Percentiles rank a stretch among this genome's conserved stretches.
Evolutionary conservation across 441 rosid species (phyloP).

Genomic region (Kokia cookei): DNA sequence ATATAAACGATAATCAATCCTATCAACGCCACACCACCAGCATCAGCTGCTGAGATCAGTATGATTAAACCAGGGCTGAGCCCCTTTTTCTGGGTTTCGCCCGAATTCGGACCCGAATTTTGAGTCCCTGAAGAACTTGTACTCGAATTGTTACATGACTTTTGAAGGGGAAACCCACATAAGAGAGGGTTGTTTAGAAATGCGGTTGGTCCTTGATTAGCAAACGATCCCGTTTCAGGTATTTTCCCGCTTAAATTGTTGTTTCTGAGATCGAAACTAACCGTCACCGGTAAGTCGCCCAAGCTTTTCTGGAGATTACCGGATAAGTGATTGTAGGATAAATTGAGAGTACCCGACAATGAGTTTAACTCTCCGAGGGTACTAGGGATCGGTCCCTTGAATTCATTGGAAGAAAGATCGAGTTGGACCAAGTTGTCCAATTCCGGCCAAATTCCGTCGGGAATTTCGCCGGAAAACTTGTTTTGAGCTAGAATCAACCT

Average conservation of each 20-base stretch:
- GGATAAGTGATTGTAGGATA: conserved; percentile 71
- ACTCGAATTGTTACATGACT: conserved; percentile 41
- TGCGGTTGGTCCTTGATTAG: conserved; percentile 94
- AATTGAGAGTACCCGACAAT: conserved; percentile 63
- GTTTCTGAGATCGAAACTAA: conserved; percentile 73
- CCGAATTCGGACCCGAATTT: conserved; percentile 28
- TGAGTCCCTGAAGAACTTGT: conserved; percentile 22
- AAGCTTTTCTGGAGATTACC: conserved; percentile 71
- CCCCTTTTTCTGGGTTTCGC: conserved; percentile 26
- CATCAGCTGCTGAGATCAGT: conserved; percentile 72
- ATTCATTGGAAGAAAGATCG: conserved; percentile 71
- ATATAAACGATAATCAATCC: conserved; percentile 65
- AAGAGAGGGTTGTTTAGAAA: conserved; percentile 70
- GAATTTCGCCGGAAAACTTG: conserved; percentile 60
- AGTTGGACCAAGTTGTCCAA: conserved; percentile 63
- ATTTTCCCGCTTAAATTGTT: conserved; percentile 83
- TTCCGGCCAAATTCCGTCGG: conserved; percentile 72
- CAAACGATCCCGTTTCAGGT: conserved; percentile 91
- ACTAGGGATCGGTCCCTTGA: conserved; percentile 60
- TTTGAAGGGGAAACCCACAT: conserved; percentile 93
- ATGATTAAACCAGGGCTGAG: conserved; percentile 65
- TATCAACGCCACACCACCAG: conserved; percentile 70
- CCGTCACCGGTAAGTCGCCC: conserved; percentile 71
- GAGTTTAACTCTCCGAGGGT: conserved; percentile 63
- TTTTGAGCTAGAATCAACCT: conserved; percentile 60